phyloP scores from a whole-genome alignment of 352 stramenopile species.

The Phytopythium oedochilum region DNA sequence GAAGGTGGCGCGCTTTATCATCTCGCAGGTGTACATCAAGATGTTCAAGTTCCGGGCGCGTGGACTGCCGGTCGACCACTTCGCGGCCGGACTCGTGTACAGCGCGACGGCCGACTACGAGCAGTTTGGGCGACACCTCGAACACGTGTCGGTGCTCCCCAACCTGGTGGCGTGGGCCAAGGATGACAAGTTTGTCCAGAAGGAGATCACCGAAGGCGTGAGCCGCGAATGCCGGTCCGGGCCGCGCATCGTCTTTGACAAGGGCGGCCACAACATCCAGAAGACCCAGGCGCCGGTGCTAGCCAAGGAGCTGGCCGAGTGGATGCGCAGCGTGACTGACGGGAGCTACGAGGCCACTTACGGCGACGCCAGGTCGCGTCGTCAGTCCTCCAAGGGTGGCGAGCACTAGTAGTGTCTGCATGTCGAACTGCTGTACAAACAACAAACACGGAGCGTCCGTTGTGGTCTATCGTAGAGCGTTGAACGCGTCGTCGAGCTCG shows the following conservation, averaged over 20 bases:
- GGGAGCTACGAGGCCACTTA: no score
- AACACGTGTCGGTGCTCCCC: conserved; percentile 20
- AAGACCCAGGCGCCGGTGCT: conserved; percentile 54
- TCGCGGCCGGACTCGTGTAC: conserved; percentile 47
- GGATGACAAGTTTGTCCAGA: conserved; percentile 60
- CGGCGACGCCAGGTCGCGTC: no score
- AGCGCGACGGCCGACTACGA: conserved; percentile 43
- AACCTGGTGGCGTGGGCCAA: conserved; percentile 45
- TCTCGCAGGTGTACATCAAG: conserved; percentile 44
- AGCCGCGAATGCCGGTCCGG: conserved; percentile 24
- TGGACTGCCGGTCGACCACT: conserved; percentile 36
- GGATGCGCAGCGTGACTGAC: conserved; percentile 33
- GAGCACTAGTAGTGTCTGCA: no score
- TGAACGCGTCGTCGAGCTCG: not conserved
- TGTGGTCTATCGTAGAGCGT: no score
- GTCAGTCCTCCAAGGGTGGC: no score
- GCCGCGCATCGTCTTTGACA: conserved; percentile 37
- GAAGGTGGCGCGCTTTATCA: no score
- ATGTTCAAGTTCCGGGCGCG: conserved; percentile 43
- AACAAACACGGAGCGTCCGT: no score
- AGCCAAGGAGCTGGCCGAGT: conserved; percentile 29
- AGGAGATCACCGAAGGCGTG: conserved; percentile 41
- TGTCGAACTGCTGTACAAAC: no score
- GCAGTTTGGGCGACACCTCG: conserved; percentile 25
- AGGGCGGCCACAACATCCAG: conserved; percentile 69